phyloP scores from a whole-genome alignment of 2,329 filamentous ascomycete genomes.

The Reticulascus tulasneorum region DNA sequence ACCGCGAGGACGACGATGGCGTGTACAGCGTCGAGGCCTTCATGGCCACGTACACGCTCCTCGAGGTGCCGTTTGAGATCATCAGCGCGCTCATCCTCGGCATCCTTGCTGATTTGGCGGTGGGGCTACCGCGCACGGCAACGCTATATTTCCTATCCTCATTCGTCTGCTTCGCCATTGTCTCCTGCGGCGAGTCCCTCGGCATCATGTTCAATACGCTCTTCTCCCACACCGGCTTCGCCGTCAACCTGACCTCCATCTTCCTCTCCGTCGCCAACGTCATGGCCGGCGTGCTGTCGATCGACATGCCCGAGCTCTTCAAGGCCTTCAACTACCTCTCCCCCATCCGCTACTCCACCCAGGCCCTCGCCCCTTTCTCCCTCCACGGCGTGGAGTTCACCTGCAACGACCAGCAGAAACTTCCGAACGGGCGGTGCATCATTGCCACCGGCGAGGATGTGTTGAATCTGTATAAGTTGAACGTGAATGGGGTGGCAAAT shows the following conservation, averaged over 20 bases:
- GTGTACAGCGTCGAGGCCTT: constrained; percentile 71
- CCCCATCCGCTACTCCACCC: constrained; percentile 66
- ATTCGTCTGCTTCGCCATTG: constrained; percentile 69
- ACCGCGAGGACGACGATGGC: constrained; percentile 70
- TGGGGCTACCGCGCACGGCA: constrained; percentile 59
- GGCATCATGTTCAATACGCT: constrained; percentile 80
- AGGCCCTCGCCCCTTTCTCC: constrained; percentile 63
- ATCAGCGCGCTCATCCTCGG: constrained; percentile 62
- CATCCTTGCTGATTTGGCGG: constrained; percentile 58
- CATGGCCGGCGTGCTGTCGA: constrained; percentile 68
- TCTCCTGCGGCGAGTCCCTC: constrained; percentile 69
- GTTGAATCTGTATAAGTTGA: constrained; percentile 61
- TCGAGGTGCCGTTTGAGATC: constrained; percentile 71
- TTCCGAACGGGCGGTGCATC: constrained; percentile 59
- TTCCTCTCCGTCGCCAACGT: constrained; percentile 67
- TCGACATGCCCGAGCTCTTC: constrained; percentile 64
- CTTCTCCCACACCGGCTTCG: constrained; percentile 70
- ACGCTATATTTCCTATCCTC: constrained; percentile 64
- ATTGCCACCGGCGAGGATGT: constrained; percentile 65
- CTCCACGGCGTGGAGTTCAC: constrained; percentile 58
- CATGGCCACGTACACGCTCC: constrained; percentile 63
- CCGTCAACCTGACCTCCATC: constrained; percentile 67
- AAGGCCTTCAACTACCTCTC: constrained; percentile 67
- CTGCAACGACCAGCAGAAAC: constrained; percentile 56
- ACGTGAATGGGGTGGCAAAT: constrained; percentile 58